Base-by-base conservation (phyloP, 371 early-diverging fungal species). In the Syncephalastrum racemosum region DNA sequence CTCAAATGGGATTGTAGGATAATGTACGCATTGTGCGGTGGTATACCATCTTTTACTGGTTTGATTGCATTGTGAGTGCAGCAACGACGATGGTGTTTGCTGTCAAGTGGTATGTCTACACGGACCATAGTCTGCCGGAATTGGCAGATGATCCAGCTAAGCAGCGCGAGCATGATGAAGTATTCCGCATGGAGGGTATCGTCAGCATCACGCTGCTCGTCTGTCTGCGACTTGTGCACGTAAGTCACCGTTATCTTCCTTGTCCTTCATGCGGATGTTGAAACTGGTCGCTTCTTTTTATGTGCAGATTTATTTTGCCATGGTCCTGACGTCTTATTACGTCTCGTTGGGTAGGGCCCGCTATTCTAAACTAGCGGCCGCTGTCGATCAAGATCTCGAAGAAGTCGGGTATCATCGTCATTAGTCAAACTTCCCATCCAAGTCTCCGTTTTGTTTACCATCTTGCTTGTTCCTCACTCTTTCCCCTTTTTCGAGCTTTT, bases 111-210 rank as follows among this genome's bases (percentile, higher is more conserved):
- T 79, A 70, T 43, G 60, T 70, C 14, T 76, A 66, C 46, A 79
- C 80, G 8, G 80, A 79, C 52, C 80, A 76, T 44, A 70, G 70
- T 56, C 50, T 73, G 22, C 71, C 71, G 12, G 73, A 73, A 42
- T 61, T 71, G 16, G 70, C 66, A 13, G 50, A 66, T 25, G 61
- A 71, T 23, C 61, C 65, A 0, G 53, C 53, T 16, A 59, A 61
- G 23, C 67, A 71, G 47, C 22, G 62, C 25, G 54, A 61, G 23
- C 65, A 59, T 55, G 65, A 64, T 23, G 50, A 66, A 18, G 58
- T 57, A n/a, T 66, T 66, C 36, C 53, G 54, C 39, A 63, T 63
- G 60, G 75, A 77, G 51, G 64, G 71, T 43, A 63, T 65, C 44
- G 73, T 79, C 43, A 72, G 77, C 46, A 68, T 79, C 71, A 71